A percentile compares a stretch with the other conserved stretches of the same genome.
Evolutionary conservation across 2,329 filamentous ascomycete species (phyloP).

Genomic region (Fusarium metavorans): DNA sequence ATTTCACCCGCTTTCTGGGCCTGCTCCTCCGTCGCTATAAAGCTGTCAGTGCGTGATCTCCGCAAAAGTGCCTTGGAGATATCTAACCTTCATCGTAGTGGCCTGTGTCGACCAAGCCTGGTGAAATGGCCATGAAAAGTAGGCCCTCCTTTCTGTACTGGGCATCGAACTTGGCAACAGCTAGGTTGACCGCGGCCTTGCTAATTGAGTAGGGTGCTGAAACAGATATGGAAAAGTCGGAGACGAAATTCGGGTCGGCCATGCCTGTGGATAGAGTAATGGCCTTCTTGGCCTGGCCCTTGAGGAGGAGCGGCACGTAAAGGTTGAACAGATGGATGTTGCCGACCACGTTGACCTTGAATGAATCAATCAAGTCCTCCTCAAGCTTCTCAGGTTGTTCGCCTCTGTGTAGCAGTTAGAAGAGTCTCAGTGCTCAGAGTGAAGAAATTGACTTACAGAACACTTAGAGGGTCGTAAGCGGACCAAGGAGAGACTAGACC

Average conservation of each 20-base stretch:
- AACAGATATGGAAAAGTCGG: constrained; percentile 50
- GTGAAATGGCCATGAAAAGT: constrained; percentile 63
- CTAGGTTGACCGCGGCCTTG: constrained; percentile 66
- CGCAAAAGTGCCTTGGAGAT: neutral
- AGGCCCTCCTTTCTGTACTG: constrained; percentile 63
- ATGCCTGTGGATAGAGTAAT: constrained; percentile 61
- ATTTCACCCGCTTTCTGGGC: constrained; percentile 37
- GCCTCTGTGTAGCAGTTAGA: constrained; percentile 2
- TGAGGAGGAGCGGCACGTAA: constrained; percentile 64
- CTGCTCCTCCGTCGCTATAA: constrained; percentile 44
- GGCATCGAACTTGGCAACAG: constrained; percentile 65
- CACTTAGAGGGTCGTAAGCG: constrained; percentile 24
- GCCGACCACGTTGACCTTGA: constrained; percentile 63
- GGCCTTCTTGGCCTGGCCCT: constrained; percentile 66
- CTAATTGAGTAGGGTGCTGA: constrained; percentile 58
- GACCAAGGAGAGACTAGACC: constrained; percentile 50
- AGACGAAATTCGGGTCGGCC: constrained; percentile 59
- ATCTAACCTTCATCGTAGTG: constrained; percentile 43
- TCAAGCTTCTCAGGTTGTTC: constrained; percentile 23
- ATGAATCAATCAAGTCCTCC: constrained; percentile 35
- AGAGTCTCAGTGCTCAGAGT: neutral
- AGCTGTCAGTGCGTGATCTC: neutral
- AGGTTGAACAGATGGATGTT: constrained; percentile 65
- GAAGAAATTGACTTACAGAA: constrained; percentile 18
- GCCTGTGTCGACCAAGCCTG: constrained; percentile 62